phyloP scores from a whole-genome alignment of 1,284 basidiomycete species.

The Fomitopsis schrenkii region DNA sequence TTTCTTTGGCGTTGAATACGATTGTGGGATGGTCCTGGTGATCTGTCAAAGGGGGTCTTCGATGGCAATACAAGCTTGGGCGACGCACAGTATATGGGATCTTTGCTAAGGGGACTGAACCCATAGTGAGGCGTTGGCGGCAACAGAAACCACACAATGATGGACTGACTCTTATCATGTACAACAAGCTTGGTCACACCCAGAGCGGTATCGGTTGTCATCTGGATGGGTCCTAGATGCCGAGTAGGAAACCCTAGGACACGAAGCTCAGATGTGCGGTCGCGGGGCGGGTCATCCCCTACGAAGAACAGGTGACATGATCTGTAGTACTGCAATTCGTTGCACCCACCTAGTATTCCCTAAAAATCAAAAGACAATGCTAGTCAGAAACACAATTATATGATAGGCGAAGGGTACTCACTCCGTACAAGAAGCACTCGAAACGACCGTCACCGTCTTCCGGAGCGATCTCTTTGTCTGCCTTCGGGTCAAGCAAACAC shows the following conservation, averaged over 20 bases:
- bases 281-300: slow-evolving; percentile 90
- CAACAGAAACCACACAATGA: too few relatives aligned
- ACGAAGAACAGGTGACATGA: too few relatives aligned
- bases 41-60: not conserved
- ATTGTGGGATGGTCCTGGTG: slow-evolving; percentile 83
- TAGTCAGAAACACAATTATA: not conserved
- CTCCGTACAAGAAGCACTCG: slow-evolving; percentile 85
- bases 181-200: slow-evolving; percentile 90
- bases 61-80: not conserved
- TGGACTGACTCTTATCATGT: slow-evolving; percentile 59
- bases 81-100: slow-evolving; percentile 68
- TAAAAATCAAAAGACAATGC: slow-evolving; percentile 18
- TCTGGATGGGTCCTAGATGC: slow-evolving; percentile 84
- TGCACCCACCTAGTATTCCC: slow-evolving; percentile 56
- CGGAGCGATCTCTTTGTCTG: slow-evolving; percentile 62
- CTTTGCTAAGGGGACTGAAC: slow-evolving; percentile 55
- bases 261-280: slow-evolving; percentile 85
- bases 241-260: slow-evolving; percentile 82
- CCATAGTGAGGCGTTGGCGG: slow-evolving; percentile 2
- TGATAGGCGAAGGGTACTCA: slow-evolving; percentile 29
- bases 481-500: slow-evolving; percentile 88
- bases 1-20: slow-evolving; percentile 75
- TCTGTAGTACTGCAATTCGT: not conserved
- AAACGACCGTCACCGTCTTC: slow-evolving; percentile 73
- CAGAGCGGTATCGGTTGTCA: slow-evolving; percentile 98